These are phyloP conservation scores for Avena insularis DNA, from an alignment of 176 grass and related monocot genomes.

Conservation along the genomic window DNA sequence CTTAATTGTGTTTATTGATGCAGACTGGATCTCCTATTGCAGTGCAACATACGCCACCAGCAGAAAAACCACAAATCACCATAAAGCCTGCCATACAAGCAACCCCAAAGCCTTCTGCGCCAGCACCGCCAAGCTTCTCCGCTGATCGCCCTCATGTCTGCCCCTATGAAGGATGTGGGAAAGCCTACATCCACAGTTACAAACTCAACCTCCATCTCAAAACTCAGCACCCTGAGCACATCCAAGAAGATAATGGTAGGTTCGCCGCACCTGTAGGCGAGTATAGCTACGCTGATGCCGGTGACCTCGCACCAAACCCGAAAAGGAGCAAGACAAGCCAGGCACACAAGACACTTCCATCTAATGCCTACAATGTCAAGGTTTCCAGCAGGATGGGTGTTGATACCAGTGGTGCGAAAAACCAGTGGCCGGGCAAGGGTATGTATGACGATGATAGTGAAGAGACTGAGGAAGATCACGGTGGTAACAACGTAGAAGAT, in stretches of 20 bases:
- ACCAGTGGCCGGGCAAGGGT: conserved; percentile 55
- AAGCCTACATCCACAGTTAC: conserved; percentile 86
- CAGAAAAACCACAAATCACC: conserved; percentile 49
- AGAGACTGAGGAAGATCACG: conserved; percentile 66
- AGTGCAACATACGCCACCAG: conserved; percentile 40
- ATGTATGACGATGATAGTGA: conserved; percentile 74
- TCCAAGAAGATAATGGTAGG: conserved; percentile 56
- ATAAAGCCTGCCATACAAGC: conserved; percentile 49
- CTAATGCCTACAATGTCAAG: conserved; percentile 48
- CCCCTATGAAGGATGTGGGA: conserved; percentile 83
- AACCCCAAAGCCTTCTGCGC: conserved; percentile 32
- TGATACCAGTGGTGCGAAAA: conserved; percentile 40
- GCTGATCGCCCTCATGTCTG: conserved; percentile 66
- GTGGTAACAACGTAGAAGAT: conserved; percentile 57
- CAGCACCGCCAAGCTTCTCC: conserved; percentile 43
- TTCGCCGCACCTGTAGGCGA: conserved; percentile 11
- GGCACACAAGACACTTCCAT: conserved; percentile 34
- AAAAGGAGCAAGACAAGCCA: conserved; percentile 56
- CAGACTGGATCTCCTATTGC: conserved; percentile 51
- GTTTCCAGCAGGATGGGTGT: conserved; percentile 22
- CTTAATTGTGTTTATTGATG: conserved; percentile 28
- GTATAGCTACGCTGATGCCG: conserved; percentile 44
- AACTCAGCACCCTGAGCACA: conserved; percentile 74
- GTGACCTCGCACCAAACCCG: conserved; percentile 39
- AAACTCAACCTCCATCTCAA: conserved; percentile 91